Conservation (phyloP, 129 eudicot species). For the Artemisia argyi region DNA sequence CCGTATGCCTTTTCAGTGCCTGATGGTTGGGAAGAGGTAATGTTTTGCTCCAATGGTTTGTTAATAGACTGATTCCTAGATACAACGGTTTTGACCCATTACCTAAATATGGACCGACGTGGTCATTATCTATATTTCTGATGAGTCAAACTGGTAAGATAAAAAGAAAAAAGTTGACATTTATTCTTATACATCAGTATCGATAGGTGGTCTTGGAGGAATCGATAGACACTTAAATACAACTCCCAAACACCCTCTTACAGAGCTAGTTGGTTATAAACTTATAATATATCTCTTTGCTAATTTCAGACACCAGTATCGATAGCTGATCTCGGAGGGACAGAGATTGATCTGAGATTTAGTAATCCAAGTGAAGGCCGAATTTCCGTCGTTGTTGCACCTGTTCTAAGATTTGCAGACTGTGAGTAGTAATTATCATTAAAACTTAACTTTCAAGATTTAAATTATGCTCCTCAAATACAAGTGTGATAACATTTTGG, state of each 20-base stretch:
- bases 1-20: conserved; percentile 82
- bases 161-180: too few relatives aligned
- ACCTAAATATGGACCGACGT: not conserved
- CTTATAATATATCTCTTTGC: not conserved
- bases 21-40: conserved; percentile 86
- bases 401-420: conserved; percentile 88
- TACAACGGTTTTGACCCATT: not conserved
- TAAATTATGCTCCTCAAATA: not conserved
- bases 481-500: not conserved
- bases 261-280: too few relatives aligned
- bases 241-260: too few relatives aligned
- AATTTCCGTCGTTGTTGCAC: conserved; percentile 82
- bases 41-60: not conserved
- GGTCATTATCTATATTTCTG: too few relatives aligned
- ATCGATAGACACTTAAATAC: too few relatives aligned
- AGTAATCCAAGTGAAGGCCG: conserved; percentile 73
- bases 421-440: conserved; percentile 37
- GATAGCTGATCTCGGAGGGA: conserved; percentile 96
- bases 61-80: too few relatives aligned
- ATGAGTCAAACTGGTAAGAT: too few relatives aligned
- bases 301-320: conserved; percentile 83
- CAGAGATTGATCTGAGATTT: conserved; percentile 90
- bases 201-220: too few relatives aligned
- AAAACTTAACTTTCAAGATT: conserved; percentile 4
- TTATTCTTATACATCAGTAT: too few relatives aligned